Conservation (phyloP, 2,329 filamentous ascomycete genomes). For the Microascus cirrosus region DNA sequence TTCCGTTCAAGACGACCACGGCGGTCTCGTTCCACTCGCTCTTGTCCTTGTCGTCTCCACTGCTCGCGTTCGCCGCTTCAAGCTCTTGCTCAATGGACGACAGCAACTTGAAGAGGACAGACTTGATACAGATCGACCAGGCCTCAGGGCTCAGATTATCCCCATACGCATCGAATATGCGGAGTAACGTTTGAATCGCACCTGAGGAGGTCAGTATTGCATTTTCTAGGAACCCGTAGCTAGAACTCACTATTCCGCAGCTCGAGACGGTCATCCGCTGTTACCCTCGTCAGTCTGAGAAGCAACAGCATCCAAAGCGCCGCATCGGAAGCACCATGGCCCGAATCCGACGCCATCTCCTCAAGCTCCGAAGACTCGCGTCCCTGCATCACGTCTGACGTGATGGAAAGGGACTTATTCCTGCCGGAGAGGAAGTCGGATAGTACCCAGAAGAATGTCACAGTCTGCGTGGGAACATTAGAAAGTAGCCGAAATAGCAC, state of each 20-base stretch:
- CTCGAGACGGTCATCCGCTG: constrained; percentile 61
- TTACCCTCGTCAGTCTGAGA: constrained; percentile 58
- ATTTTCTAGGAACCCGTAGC: not conserved
- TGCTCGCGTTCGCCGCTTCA: constrained; percentile 21
- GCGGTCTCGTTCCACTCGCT: constrained; percentile 65
- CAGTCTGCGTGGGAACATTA: constrained; percentile 43
- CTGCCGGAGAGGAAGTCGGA: constrained; percentile 71
- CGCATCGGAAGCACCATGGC: constrained; percentile 51
- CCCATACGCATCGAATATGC: constrained; percentile 87
- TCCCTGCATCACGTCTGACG: constrained; percentile 40
- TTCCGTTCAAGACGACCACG: constrained; percentile 61
- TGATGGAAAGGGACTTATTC: constrained; percentile 46
- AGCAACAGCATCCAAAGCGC: constrained; percentile 72
- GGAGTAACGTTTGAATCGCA: constrained; percentile 79
- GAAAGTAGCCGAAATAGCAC: constrained; percentile 6
- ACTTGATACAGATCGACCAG: constrained; percentile 75
- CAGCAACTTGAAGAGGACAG: constrained; percentile 69
- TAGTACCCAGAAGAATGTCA: constrained; percentile 92
- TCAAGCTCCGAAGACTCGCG: constrained; percentile 39
- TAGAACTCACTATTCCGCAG: constrained; percentile 57
- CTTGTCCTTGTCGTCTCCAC: constrained; percentile 26
- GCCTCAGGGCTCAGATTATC: constrained; percentile 65
- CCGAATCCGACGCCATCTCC: constrained; percentile 45
- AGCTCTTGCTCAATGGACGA: constrained; percentile 55
- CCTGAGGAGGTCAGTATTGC: constrained; percentile 21